Percentiles rank a stretch among this genome's conserved stretches.
These are phyloP conservation scores for Suillus luteus DNA, from an alignment of 768 basidiomycete genomes.

Conservation along the genomic window DNA sequence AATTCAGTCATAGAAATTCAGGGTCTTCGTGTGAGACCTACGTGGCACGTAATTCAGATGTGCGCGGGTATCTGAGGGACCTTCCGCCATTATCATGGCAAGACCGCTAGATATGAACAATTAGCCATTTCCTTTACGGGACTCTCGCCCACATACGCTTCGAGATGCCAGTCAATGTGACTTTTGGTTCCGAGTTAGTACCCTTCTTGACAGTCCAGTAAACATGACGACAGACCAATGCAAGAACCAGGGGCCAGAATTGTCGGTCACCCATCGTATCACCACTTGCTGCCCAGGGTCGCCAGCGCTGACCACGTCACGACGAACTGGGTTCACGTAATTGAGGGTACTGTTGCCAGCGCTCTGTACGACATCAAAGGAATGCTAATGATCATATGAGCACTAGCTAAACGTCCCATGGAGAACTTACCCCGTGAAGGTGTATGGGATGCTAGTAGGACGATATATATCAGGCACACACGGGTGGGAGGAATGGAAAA, in stretches of 20 bases:
- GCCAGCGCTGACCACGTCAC: constrained; percentile 42
- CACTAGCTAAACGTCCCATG: not conserved
- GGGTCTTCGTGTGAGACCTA: not conserved
- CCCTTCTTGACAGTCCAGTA: not conserved
- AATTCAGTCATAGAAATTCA: not conserved
- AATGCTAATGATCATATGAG: constrained; percentile 6
- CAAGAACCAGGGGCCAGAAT: constrained; percentile 56
- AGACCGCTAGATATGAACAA: constrained; percentile 24
- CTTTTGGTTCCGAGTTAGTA: constrained; percentile 10
- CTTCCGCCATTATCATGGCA: constrained; percentile 34
- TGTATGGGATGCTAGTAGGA: constrained; percentile 28
- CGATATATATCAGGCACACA: not conserved
- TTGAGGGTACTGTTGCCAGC: constrained; percentile 15
- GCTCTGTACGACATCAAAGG: constrained; percentile 18
- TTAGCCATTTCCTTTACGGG: not conserved
- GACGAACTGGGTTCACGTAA: constrained; percentile 24
- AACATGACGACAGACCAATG: constrained; percentile 20
- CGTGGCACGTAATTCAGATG: not conserved
- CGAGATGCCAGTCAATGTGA: constrained; percentile 25
- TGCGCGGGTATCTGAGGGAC: constrained; percentile 13
- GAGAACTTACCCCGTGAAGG: constrained; percentile 31
- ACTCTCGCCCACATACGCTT: constrained; percentile 13
- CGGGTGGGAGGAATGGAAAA: not conserved
- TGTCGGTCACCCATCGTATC: constrained; percentile 63
- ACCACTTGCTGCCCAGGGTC: constrained; percentile 41